Conservation (phyloP, 1,139 yeast genomes). For the Wickerhamiella pararugosa region DNA sequence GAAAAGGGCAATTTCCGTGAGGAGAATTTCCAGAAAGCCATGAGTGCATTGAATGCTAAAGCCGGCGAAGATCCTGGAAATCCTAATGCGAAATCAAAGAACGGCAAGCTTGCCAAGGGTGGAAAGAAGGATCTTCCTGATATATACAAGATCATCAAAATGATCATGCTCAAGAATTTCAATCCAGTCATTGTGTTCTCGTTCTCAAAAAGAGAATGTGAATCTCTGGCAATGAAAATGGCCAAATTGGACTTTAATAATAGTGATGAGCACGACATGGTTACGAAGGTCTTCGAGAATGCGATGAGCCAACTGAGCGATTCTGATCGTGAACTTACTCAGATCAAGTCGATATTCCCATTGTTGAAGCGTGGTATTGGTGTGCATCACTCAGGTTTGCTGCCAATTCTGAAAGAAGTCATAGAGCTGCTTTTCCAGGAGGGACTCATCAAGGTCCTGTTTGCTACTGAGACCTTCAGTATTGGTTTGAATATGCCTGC, state of each 20-base stretch:
- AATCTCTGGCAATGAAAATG: constrained; percentile 84
- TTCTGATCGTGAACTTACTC: constrained; percentile 82
- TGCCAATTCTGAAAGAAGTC: constrained; percentile 91
- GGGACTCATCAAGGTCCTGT: constrained; percentile 81
- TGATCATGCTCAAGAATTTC: constrained; percentile 91
- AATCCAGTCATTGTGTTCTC: constrained; percentile 98
- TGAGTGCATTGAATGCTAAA: constrained; percentile 78
- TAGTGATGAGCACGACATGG: constrained; percentile 81
- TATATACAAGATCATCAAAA: constrained; percentile 89
- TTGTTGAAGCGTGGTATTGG: constrained; percentile 89
- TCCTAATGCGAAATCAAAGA: constrained; percentile 40
- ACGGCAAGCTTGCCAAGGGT: constrained; percentile 79
- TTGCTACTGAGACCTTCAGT: constrained; percentile 97
- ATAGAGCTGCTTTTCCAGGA: constrained; percentile 95
- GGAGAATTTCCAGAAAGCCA: constrained; percentile 95
- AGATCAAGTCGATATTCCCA: constrained; percentile 80
- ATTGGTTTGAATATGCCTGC: constrained; percentile 97
- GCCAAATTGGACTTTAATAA: constrained; percentile 85
- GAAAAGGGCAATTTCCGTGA: constrained; percentile 94
- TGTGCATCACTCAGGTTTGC: constrained; percentile 91
- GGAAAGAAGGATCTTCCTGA: constrained; percentile 69
- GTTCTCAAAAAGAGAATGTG: constrained; percentile 93
- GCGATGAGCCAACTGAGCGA: constrained; percentile 82
- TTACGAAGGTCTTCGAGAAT: constrained; percentile 74
- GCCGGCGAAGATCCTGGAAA: constrained; percentile 67